Evolutionary conservation across 805 yeast species (phyloP).

Genomic region (Saturnispora hagleri): DNA sequence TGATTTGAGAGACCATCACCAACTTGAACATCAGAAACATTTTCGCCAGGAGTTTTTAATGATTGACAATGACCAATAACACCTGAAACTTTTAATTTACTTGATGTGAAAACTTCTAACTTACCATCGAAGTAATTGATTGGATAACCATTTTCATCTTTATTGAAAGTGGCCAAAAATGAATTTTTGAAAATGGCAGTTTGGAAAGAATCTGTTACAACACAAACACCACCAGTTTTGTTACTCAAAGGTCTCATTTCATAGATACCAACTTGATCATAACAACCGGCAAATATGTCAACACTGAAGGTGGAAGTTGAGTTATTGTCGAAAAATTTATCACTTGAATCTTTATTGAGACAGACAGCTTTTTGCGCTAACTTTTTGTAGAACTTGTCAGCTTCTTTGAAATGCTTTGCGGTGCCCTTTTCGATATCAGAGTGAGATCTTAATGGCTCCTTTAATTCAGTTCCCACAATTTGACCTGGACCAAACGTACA

Average conservation of each 20-base stretch:
- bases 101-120: conserved; percentile 77
- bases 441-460: conserved; percentile 96
- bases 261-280: conserved; percentile 90
- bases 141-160: conserved; percentile 80
- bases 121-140: conserved; percentile 87
- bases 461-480: conserved; percentile 82
- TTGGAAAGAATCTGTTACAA: conserved; percentile 87
- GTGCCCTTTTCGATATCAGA: conserved; percentile 88
- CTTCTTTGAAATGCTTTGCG: conserved; percentile 82
- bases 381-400: conserved; percentile 69
- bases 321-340: conserved; percentile 28
- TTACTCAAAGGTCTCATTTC: conserved; percentile 86
- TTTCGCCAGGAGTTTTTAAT: conserved; percentile 52
- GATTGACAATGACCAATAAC: conserved; percentile 89
- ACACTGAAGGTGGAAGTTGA: conserved; percentile 63
- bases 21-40: conserved; percentile 84
- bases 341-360: conserved; percentile 28
- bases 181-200: conserved; percentile 93
- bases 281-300: conserved; percentile 90
- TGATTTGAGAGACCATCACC: conserved; percentile 91
- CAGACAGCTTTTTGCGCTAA: conserved; percentile 65
- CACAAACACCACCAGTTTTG: conserved; percentile 82
- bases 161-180: conserved; percentile 74
- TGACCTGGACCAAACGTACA: conserved; percentile 92
- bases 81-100: conserved; percentile 84